Percentiles rank a stretch among this genome's conserved stretches.
These are phyloP conservation scores for Bifiguratus adelaidae DNA, from an alignment of 192 early-diverging fungal genomes.

Conservation along the genomic window DNA sequence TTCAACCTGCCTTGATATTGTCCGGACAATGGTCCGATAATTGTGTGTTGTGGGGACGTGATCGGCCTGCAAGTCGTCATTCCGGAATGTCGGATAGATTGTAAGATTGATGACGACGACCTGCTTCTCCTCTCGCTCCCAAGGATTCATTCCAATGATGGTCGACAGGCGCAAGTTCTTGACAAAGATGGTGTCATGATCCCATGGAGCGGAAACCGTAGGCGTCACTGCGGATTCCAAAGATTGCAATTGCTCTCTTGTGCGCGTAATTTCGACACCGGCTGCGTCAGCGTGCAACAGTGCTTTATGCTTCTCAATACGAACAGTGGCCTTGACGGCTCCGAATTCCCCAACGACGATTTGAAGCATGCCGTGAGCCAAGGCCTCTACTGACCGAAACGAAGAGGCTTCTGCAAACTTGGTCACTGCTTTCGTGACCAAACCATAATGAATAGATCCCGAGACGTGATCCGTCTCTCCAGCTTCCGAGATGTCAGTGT, in stretches of 20 bases:
- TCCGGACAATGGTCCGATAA: slow-evolving; percentile 81
- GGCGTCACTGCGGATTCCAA: slow-evolving; percentile 2
- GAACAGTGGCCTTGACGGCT: slow-evolving; percentile 54
- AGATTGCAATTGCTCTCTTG: slow-evolving; percentile 33
- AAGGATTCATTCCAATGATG: slow-evolving; percentile 92
- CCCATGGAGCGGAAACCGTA: slow-evolving; percentile 10
- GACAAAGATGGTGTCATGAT: slow-evolving; percentile 78
- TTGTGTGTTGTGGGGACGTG: slow-evolving; percentile 68
- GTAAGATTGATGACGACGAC: slow-evolving; percentile 69
- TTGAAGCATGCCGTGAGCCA: slow-evolving; percentile 55
- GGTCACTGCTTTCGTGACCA: slow-evolving; percentile 61
- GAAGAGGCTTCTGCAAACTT: slow-evolving; percentile 64
- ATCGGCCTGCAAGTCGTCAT: slow-evolving; percentile 28
- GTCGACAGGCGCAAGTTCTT: slow-evolving; percentile 66
- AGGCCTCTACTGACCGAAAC: slow-evolving; percentile 61
- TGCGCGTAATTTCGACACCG: slow-evolving; percentile 80
- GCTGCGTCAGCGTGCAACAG: slow-evolving; percentile 85
- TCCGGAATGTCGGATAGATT: slow-evolving; percentile 41
- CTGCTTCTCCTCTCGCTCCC: slow-evolving; percentile 94
- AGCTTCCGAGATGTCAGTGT: slow-evolving; percentile 63
- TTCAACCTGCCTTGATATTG: slow-evolving; percentile 71
- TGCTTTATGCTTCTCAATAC: slow-evolving; percentile 76
- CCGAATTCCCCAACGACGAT: slow-evolving; percentile 52
- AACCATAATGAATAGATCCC: slow-evolving; percentile 76
- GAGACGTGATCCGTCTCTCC: slow-evolving; percentile 71